Evolutionary conservation across 257 asterid species (phyloP), one percentile per base, ranked within the genome.

Genomic region (Solanum microdontum): DNA sequence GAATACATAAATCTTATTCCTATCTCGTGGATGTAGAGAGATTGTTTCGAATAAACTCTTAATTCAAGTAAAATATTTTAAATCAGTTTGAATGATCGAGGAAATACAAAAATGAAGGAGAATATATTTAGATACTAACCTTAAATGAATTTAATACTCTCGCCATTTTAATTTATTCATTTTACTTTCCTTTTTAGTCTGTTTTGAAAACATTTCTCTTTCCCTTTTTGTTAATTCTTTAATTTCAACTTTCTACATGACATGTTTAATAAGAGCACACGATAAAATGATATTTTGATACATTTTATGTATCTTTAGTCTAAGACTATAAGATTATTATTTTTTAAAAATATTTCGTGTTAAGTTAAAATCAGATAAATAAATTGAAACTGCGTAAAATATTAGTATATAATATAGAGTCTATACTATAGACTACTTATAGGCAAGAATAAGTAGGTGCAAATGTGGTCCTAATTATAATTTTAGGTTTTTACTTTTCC

Each of bases 381-480:
- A 58, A 58, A 21, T 58, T 58, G 11, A 55, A 17, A 19, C 4
- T 7, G 1, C 11, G 1, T 2, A 3, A 55, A 79, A 14, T 43
- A 39, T 14, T 7, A 79, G 39, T 32, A 79, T 40, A 79, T 21
- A 77, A 55, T 55, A 55, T 55, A 19, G n/a, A 17, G 64, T 7
- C 64, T 55, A 55, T 19, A 55, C 83, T 76, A 23, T 75, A 75
- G 11, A 0, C 4, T 55, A 55, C 26, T 11, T 37, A 75, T 73
- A 36, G 55, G 55, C 32, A 36, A 21, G 83, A 75, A 75, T 76
- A 39, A 39, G 11, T 75, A 76, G 34, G 37, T 26, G 85, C 85
- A 82, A 82, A 48, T 48, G 30, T 48, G 69, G 85, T 48, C 85
- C 28, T 82, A 82, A 82, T 55, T 55, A 55, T 19, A 55, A 55